A percentile compares a stretch with the other conserved stretches of the same genome.
Evolutionary conservation across 164 flowering plant species (phyloP).

Genomic region (Protea cynaroides): DNA sequence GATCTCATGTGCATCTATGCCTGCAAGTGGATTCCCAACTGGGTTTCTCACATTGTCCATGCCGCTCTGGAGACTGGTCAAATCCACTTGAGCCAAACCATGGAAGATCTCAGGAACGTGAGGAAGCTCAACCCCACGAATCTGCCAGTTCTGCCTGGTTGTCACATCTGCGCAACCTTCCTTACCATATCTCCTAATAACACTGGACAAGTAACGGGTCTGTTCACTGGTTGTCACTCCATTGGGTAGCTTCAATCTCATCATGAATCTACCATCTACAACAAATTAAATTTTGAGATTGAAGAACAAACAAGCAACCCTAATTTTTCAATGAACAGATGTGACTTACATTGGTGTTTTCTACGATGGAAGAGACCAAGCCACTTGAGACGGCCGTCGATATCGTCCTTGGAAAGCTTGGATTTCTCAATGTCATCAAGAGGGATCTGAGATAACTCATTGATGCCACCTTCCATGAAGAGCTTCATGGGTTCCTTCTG

Average conservation of each 20-base stretch:
- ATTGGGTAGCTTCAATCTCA: slow-evolving; percentile 97
- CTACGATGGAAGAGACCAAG: slow-evolving; percentile 88
- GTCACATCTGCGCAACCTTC: slow-evolving; percentile 95
- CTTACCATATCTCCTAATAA: slow-evolving; percentile 66
- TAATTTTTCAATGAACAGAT: too few relatives aligned
- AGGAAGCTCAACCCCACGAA: slow-evolving; percentile 77
- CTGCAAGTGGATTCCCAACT: slow-evolving; percentile 93
- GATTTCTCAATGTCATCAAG: slow-evolving; percentile 64
- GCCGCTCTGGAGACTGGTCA: slow-evolving; percentile 93
- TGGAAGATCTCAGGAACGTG: slow-evolving; percentile 82
- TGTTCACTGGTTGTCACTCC: slow-evolving; percentile 89
- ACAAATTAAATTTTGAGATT: too few relatives aligned
- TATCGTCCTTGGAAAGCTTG: slow-evolving; percentile 64
- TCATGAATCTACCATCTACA: slow-evolving; percentile 85
- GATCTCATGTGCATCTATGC: slow-evolving; percentile 81
- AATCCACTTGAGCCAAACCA: slow-evolving; percentile 71
- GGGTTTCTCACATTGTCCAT: slow-evolving; percentile 98
- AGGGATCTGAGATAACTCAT: slow-evolving; percentile 55
- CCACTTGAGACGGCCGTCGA: slow-evolving; percentile 94
- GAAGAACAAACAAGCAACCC: too few relatives aligned
- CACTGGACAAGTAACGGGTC: slow-evolving; percentile 75
- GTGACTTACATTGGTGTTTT: slow-evolving; percentile 79
- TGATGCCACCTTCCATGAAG: slow-evolving; percentile 57
- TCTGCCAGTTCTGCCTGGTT: slow-evolving; percentile 96
- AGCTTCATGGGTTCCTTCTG: slow-evolving; percentile 86